Conservation (phyloP, 257 asterid genomes). For the Schizonepeta tenuifolia region DNA sequence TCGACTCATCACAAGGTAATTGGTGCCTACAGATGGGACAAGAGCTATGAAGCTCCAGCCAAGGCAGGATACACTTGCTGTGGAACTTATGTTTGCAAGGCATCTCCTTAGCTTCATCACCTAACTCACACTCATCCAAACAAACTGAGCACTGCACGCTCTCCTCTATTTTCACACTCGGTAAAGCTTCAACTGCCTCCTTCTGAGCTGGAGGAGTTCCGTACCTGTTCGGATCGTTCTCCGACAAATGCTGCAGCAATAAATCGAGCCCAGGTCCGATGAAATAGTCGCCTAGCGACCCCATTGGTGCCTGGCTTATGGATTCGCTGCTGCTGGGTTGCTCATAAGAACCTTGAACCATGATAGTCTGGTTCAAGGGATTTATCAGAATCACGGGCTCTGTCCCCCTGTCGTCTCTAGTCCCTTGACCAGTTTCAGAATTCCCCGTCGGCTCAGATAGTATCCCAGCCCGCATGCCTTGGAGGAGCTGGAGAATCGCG, state of each 20-base stretch:
- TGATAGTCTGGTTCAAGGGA: conserved; percentile 68
- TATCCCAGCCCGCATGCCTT: conserved; percentile 65
- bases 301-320: conserved; percentile 50
- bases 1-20: conserved; percentile 72
- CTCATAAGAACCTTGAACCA: conserved; percentile 56
- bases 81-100: conserved; percentile 92
- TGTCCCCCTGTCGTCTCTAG: conserved; percentile 35
- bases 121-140: conserved; percentile 81
- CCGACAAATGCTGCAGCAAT: conserved; percentile 80
- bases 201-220: conserved; percentile 86
- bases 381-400: conserved; percentile 71
- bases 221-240: conserved; percentile 75
- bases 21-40: conserved; percentile 85
- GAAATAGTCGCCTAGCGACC: conserved; percentile 77
- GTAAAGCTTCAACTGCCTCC: conserved; percentile 77
- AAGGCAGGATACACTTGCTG: conserved; percentile 68
- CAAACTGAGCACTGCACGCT: conserved; percentile 68
- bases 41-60: conserved; percentile 92
- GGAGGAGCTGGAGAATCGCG: conserved; percentile 71
- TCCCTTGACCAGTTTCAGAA: conserved; percentile 30
- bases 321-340: conserved; percentile 26
- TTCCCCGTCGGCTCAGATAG: conserved; percentile 44
- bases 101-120: conserved; percentile 70
- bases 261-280: conserved; percentile 77
- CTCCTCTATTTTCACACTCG: conserved; percentile 53